These are phyloP conservation scores for Agaricus blazei DNA, from an alignment of 768 basidiomycete genomes.

Conservation along the genomic window DNA sequence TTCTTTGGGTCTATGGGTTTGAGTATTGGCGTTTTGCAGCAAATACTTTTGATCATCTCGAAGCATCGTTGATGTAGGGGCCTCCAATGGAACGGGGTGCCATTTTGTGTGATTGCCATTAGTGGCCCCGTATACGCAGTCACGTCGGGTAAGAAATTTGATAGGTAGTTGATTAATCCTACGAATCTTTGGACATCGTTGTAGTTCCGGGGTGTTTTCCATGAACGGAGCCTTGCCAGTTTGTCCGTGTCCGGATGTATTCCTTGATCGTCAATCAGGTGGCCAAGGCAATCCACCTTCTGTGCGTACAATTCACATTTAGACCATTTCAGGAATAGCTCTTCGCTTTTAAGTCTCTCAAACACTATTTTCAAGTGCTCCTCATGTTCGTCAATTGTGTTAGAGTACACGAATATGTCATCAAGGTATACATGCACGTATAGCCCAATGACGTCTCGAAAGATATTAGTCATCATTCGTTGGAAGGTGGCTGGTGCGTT, in stretches of 20 bases:
- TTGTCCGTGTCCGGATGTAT: conserved; percentile 33
- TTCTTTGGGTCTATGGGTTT: conserved; percentile 17
- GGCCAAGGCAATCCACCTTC: conserved; percentile 32
- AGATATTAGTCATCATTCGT: conserved; percentile 27
- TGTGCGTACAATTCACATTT: conserved; percentile 28
- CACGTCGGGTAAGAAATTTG: conserved; percentile 29
- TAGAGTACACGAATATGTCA: conserved; percentile 30
- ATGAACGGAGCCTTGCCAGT: conserved; percentile 24
- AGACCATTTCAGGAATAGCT: conserved; percentile 22
- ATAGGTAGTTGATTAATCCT: conserved; percentile 34
- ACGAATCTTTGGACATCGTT: conserved; percentile 34
- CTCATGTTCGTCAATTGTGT: conserved; percentile 27
- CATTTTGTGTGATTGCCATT: conserved; percentile 21
- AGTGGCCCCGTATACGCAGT: conserved; percentile 27
- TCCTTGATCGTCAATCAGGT: conserved; percentile 34
- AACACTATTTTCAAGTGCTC: conserved; percentile 23
- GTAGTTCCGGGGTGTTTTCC: conserved; percentile 25
- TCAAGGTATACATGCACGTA: conserved; percentile 18
- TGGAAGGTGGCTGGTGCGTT: conserved; percentile 19
- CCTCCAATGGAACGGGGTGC: conserved; percentile 15
- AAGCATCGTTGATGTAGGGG: not conserved
- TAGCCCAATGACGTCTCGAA: conserved; percentile 25
- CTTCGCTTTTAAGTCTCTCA: conserved; percentile 16
- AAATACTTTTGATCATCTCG: conserved; percentile 15
- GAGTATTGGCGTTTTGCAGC: conserved; percentile 17